phyloP scores from a whole-genome alignment of 352 stramenopile genomes.

The Phytophthora sansomeana region DNA sequence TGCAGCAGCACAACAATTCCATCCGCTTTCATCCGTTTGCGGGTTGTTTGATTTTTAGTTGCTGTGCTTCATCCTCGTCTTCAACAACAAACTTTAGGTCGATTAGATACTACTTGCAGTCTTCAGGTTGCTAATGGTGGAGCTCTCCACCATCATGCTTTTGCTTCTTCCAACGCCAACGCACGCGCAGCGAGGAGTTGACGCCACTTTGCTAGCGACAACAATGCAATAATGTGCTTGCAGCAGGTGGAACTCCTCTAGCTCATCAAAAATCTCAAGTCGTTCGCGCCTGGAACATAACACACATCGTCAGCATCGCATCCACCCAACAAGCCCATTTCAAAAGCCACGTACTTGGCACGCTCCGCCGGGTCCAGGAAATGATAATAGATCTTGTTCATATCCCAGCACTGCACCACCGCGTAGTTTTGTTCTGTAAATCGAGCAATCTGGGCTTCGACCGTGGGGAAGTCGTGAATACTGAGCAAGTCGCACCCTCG shows the following conservation, averaged over 20 bases:
- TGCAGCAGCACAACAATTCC: conserved; percentile 35
- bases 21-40: conserved; percentile 36
- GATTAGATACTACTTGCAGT: not conserved
- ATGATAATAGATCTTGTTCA: conserved; percentile 94
- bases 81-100: not conserved
- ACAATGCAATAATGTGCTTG: conserved; percentile 93
- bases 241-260: conserved; percentile 93
- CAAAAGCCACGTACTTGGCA: conserved; percentile 51
- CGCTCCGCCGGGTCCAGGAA: conserved; percentile 77
- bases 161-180: conserved; percentile 36
- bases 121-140: not conserved
- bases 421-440: conserved; percentile 80
- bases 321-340: not conserved
- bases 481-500: conserved; percentile 90
- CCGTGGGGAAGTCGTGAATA: conserved; percentile 81
- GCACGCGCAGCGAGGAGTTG: conserved; percentile 39
- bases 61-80: not conserved
- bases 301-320: conserved; percentile 8
- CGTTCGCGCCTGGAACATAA: conserved; percentile 63
- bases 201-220: conserved; percentile 66
- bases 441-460: conserved; percentile 75
- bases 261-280: conserved; percentile 93
- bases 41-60: conserved; percentile 23
- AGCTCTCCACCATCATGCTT: conserved; percentile 21
- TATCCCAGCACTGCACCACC: conserved; percentile 85